Conservation (phyloP, 129 eudicot species). For the Helianthus annuus region DNA sequence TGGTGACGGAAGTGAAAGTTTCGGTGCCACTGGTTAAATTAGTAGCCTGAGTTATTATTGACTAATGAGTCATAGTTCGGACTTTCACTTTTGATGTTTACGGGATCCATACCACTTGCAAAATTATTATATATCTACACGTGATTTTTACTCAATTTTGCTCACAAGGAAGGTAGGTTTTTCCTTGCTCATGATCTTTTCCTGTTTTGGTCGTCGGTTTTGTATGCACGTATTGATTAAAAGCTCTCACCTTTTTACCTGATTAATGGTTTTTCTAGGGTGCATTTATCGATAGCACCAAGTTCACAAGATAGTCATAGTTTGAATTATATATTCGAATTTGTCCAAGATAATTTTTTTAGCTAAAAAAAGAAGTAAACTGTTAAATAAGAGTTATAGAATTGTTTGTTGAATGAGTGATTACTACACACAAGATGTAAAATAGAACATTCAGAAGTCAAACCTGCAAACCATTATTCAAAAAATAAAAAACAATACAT, state of each 20-base stretch:
- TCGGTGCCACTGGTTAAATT: too few species aligned
- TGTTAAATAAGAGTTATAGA: not conserved
- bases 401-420: constrained; percentile 2
- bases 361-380: not conserved
- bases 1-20: not conserved
- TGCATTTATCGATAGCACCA: constrained; percentile 33
- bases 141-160: too few species aligned
- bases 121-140: too few species aligned
- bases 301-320: constrained; percentile 26
- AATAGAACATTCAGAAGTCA: not conserved
- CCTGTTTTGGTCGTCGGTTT: constrained; percentile 7
- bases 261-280: constrained; percentile 41
- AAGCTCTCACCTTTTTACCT: constrained; percentile 10
- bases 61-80: too few species aligned
- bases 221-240: not conserved
- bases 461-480: not conserved
- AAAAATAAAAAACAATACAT: not conserved
- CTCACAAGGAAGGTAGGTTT: too few species aligned
- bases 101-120: too few species aligned
- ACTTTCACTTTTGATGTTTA: too few species aligned
- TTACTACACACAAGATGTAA: not conserved
- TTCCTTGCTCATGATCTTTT: not conserved
- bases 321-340: too few species aligned
- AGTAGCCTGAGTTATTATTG: too few species aligned
- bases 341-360: not conserved